Evolutionary conservation across 2,329 filamentous ascomycete genomes (phyloP).

Genomic region (Amylocarpus encephaloides): DNA sequence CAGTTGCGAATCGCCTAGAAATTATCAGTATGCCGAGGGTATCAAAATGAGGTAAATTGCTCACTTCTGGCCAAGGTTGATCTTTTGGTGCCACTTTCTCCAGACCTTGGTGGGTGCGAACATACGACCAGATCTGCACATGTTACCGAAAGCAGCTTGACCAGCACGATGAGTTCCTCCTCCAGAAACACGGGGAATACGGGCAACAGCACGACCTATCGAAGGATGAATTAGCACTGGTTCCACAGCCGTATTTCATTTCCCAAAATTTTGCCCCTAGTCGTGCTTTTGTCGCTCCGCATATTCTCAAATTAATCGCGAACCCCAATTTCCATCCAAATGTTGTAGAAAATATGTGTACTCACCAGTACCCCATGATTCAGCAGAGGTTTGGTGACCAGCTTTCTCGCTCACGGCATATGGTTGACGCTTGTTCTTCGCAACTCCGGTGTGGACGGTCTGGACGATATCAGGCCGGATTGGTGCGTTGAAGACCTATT

Average conservation of each 20-base stretch:
- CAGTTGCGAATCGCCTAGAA: conserved; percentile 85
- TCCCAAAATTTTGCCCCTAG: neutral
- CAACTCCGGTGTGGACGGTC: conserved; percentile 92
- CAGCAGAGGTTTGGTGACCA: conserved; percentile 98
- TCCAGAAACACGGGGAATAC: conserved; percentile 99
- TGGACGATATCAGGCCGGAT: conserved; percentile 99
- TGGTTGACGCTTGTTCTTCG: conserved; percentile 99
- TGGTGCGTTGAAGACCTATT: conserved; percentile 81
- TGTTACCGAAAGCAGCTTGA: conserved; percentile 99
- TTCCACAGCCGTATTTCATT: conserved; percentile 4
- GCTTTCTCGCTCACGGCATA: conserved; percentile 99
- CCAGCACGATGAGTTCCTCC: conserved; percentile 99
- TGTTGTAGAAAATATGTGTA: conserved; percentile 32
- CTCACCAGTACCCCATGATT: conserved; percentile 99
- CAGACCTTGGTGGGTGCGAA: conserved; percentile 99
- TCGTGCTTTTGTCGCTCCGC: neutral
- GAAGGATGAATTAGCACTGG: conserved; percentile 20
- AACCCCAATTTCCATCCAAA: conserved; percentile 7
- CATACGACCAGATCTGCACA: conserved; percentile 99
- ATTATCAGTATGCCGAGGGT: conserved; percentile 28
- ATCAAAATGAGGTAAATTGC: conserved; percentile 7
- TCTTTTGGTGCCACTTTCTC: conserved; percentile 99
- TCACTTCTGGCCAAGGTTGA: conserved; percentile 97
- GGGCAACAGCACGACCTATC: conserved; percentile 93
- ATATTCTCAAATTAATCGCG: neutral